A percentile compares a stretch with the other conserved stretches of the same genome.
Evolutionary conservation across 1,284 basidiomycete species (phyloP).

Genomic region (Leccinum holopus): DNA sequence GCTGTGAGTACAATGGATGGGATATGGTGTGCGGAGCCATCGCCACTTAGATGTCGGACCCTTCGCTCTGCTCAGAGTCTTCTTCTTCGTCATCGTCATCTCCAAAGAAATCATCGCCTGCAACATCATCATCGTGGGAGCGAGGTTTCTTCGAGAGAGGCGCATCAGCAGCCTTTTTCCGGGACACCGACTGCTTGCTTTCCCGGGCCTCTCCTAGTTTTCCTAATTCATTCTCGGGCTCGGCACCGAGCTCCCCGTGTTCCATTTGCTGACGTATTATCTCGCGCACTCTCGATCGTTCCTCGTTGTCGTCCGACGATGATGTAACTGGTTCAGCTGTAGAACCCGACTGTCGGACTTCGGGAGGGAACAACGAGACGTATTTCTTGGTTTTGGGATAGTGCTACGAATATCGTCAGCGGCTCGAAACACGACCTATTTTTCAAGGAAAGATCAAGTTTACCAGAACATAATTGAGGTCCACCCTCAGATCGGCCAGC

Average conservation of each 20-base stretch:
- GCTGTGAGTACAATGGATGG: constrained; percentile 6
- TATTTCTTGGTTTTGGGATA: constrained; percentile 84
- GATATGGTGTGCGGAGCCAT: not conserved
- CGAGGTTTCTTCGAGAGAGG: constrained; percentile 8
- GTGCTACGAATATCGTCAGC: constrained; percentile 46
- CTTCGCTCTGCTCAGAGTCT: constrained; percentile 19
- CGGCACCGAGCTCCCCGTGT: constrained; percentile 53
- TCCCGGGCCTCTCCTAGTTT: constrained; percentile 19
- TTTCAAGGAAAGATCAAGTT: not conserved
- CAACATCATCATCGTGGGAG: constrained; percentile 23
- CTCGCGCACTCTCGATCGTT: constrained; percentile 61
- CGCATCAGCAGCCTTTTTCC: not conserved
- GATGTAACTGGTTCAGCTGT: constrained; percentile 12
- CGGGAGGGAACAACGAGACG: constrained; percentile 80
- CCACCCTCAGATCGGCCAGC: constrained; percentile 65
- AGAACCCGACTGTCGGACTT: constrained; percentile 44
- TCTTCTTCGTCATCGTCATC: constrained; percentile 34
- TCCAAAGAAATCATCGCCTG: constrained; percentile 51
- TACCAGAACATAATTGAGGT: constrained; percentile 84
- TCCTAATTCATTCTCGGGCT: constrained; percentile 57
- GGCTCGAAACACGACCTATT: not conserved
- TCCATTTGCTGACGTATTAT: constrained; percentile 68
- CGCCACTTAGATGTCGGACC: constrained; percentile 10
- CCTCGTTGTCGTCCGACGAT: constrained; percentile 25
- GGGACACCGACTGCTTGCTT: constrained; percentile 12